Base-by-base conservation (phyloP, 805 yeast species). In the Lachancea mirantina region DNA sequence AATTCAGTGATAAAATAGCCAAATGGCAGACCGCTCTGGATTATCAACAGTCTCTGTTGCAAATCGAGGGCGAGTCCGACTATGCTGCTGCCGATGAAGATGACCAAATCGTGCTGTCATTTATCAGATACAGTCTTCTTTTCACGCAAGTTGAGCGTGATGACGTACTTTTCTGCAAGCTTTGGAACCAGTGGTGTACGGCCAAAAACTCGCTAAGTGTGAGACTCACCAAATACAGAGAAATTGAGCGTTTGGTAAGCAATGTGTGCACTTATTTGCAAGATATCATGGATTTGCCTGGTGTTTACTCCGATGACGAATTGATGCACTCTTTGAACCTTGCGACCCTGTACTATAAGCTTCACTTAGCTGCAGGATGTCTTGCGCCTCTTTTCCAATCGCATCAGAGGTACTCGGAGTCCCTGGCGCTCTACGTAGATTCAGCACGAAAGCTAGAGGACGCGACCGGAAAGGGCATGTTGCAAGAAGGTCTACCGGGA, bases 271-370 rank as follows among this genome's bases (percentile, higher is more conserved):
- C 66, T 28, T 75, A 81, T 11, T 52, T 79, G 21, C 59, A 58
- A 3, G 79, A 78, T 43, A 59, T 85, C 28, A 65, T 71, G 49
- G 95, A 85, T 39, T 67, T 92, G 32, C 96, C 96, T 0, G 97
- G 97, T 66, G 95, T 89, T 13, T 76, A 81, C 50, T 83, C 84
- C 33, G 95, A 85, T 52, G 92, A 82, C 33, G 77, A 70, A 14
- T 65, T 89, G 34, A 54, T 63, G 40, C 59, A 41, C n/a, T 48
- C 48, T 26, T 29, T 57, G 26, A 53, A 49, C 14, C 33, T 53
- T n/a, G 27, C 41, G 10, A 46, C 41, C 21, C 17, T 32, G 8
- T 52, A 47, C 37, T 55, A 41, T 36, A 41, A 45, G 25, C 22
- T 46, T 4, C 31, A 42, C 17, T 32, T 50, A 23, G 39, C 39